Base-by-base conservation (phyloP, 2,329 filamentous ascomycete species). In the Claviceps sp. region DNA sequence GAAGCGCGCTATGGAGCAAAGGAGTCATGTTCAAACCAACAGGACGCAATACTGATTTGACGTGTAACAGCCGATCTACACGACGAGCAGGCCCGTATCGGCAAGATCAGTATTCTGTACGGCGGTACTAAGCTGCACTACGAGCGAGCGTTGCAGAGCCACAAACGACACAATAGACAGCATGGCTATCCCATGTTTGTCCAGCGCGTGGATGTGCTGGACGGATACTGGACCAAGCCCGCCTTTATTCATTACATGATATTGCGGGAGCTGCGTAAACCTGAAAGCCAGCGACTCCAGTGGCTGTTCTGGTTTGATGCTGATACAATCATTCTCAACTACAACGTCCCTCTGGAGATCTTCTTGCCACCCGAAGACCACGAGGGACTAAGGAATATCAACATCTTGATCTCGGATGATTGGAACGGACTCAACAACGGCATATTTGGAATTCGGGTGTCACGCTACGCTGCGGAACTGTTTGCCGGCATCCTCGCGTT, bases 191-290 rank as follows among this genome's bases (percentile, higher is more conserved):
- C 56, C 34, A 64, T 64, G 54, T 66, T 61, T 51, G 62, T 68
- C 37, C 63, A 66, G 45, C 61, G 61, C 50, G 59, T 62, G 44
- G 57, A 59, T 41, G 58, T 65, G 50, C 54, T 59, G 19, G 56
- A 62, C 43, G 63, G 62, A 37, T 60, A 58, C 19, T 71, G 68
- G 65, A 70, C 64, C 7, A 71, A 71, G 54, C 68, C 68, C 5
- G 65, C 67, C 7, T 69, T 65, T 48, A 56, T 71, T 7, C 56
- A 70, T 38, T 62, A 64, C 22, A 58, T 70, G 13, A 52, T 70
- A 8, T 62, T 70, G 6, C 55, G 64, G 26, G 68, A 71, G 59
- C 61, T 71, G 37, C 56, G 63, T n/a, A 70, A 70, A 57, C 65
- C 67, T 4, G 60, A 62, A 51, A 58, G 60, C 3, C 60, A 70